Base-by-base conservation (phyloP, 768 basidiomycete species). In the Mycena belliarum region DNA sequence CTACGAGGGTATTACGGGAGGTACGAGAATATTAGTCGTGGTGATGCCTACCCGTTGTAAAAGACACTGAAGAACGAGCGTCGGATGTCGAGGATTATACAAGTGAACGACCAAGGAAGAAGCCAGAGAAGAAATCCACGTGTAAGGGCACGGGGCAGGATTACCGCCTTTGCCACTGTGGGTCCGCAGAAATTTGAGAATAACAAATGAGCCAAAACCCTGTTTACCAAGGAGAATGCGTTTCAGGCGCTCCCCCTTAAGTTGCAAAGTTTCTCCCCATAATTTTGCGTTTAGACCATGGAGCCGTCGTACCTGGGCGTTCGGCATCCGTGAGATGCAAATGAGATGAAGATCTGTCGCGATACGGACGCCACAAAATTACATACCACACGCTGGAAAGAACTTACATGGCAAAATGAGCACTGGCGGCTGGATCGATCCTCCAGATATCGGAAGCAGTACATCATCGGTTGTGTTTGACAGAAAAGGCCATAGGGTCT, bases 1-100 rank as follows among this genome's bases (percentile, higher is more conserved):
- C 54, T 37, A 48, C 38, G 43, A 52, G 53, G 59, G 28, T 56
- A 56, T 60, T 56, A 55, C 54, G 59, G 53, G 59, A 56, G 54
- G 33, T 9, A 23, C 40, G n/a, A 29, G 51, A 55, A 47, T 35
- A 55, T 55, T 49, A 60, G 23, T 59, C 49, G 49, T 33, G 42
- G 40, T 32, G 37, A 60, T 32, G 54, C 48, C 54, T 35, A 49
- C 55, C 43, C 35, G 35, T 43, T 29, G 29, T 32, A 32, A 35
- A 46, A 24, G 20, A 41, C 26, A 46, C 28, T n/a, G 50, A 16
- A 49, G 14, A 33, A 45, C 44, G 26, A n/a, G 44, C 28, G 44
- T 16, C 37, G 21, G 46, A 12, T 20, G 46, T 42, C 15, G 42
- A 48, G 11, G 45, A 26, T 45, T n/a, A 47, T 24, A 38, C 11